Conservation (phyloP, 1,284 basidiomycete genomes). For the Ceratobasidium sp. region DNA sequence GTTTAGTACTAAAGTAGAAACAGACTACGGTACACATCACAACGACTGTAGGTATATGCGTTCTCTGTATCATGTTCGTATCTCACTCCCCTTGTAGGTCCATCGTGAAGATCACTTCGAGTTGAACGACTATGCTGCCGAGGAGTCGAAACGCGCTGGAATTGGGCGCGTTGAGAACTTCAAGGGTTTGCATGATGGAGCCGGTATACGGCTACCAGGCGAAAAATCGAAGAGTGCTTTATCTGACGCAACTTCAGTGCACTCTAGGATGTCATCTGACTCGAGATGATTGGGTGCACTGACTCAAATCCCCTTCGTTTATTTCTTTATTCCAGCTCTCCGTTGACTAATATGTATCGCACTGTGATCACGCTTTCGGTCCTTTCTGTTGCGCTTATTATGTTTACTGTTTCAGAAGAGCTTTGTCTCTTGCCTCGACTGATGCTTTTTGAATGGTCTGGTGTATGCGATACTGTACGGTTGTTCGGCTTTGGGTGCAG, state of each 20-base stretch:
- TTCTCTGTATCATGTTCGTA: background rate
- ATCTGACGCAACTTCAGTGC: slow-evolving; percentile 27
- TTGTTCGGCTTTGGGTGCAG: too few species aligned
- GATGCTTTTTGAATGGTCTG: too few species aligned
- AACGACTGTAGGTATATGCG: slow-evolving; percentile 37
- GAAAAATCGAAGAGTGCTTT: slow-evolving; percentile 14
- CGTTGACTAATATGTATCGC: too few species aligned
- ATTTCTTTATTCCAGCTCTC: too few species aligned
- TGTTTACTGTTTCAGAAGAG: too few species aligned
- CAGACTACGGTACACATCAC: slow-evolving; percentile 38
- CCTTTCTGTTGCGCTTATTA: too few species aligned
- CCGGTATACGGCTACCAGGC: slow-evolving; percentile 18
- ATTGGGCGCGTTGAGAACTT: slow-evolving; percentile 16
- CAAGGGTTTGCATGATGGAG: background rate
- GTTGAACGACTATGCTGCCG: slow-evolving; percentile 5
- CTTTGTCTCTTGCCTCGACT: too few species aligned
- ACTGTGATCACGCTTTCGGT: too few species aligned
- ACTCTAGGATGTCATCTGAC: slow-evolving; percentile 28
- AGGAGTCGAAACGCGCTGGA: background rate
- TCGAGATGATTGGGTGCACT: background rate
- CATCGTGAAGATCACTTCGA: slow-evolving; percentile 40
- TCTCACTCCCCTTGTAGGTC: background rate
- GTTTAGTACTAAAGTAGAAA: background rate
- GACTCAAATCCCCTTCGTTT: background rate
- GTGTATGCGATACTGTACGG: too few species aligned